Conservation (phyloP, 2,329 filamentous ascomycete genomes). For the Fusarium drepaniforme region DNA sequence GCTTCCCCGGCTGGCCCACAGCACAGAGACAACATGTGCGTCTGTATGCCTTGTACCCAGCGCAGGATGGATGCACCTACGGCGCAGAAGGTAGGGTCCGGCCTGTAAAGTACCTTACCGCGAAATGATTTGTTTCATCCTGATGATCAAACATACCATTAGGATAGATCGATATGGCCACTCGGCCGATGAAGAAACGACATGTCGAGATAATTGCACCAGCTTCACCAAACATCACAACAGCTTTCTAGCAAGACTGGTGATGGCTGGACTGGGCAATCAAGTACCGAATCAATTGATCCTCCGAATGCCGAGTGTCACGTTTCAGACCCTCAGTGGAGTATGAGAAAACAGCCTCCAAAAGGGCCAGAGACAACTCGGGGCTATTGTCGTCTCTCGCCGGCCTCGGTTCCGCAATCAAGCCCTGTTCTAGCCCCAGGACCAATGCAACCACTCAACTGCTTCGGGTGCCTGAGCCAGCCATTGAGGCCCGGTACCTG, state of each 20-base stretch:
- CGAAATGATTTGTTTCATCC: constrained; percentile 27
- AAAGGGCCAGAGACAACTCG: not conserved
- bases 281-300: constrained; percentile 9
- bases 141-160: constrained; percentile 6
- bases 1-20: constrained; percentile 10
- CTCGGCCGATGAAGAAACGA: constrained; percentile 3
- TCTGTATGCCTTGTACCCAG: constrained; percentile 10
- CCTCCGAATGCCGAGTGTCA: constrained; percentile 11
- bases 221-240: not conserved
- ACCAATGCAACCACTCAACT: constrained; percentile 27
- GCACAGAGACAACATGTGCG: constrained; percentile 6
- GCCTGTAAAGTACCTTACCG: constrained; percentile 13
- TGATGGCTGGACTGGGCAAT: not conserved
- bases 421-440: constrained; percentile 7
- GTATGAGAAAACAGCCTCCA: constrained; percentile 11
- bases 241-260: not conserved
- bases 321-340: constrained; percentile 5
- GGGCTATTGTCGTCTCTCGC: not conserved
- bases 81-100: not conserved
- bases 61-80: constrained; percentile 1
- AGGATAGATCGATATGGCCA: constrained; percentile 13
- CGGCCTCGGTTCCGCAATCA: constrained; percentile 10
- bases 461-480: constrained; percentile 20
- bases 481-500: constrained; percentile 15
- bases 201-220: not conserved